Base-by-base conservation (phyloP, 2,329 filamentous ascomycete species). In the Verticillium alfalfae region DNA sequence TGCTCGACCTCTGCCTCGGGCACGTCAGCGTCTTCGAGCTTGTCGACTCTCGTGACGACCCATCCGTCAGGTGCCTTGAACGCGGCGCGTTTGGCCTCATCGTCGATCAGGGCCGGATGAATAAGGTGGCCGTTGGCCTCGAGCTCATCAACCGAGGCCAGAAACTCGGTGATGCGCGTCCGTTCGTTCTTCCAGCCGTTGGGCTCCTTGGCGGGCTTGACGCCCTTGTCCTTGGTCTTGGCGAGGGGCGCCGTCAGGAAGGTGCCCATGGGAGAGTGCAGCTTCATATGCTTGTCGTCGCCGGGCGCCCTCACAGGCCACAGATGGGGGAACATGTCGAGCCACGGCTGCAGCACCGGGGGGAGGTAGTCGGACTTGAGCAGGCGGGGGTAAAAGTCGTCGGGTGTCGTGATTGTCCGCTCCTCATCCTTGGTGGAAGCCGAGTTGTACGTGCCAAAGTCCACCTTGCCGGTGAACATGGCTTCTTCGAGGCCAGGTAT, bases 241-340 rank as follows among this genome's bases (percentile, higher is more conserved):
- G 90, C 85, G 2, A 88, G 75, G 5, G 91, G 87, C 1, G 90
- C 86, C 5, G 88, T 90, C 65, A 98, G 83, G 78, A 98, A 93
- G 1, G 92, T 88, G 65, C 91, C 86, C 38, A 98, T 78, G 2
- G 95, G 93, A 4, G 95, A 98, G 74, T 96, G 90, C 70, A 99
- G 86, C 71, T 88, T 90, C 67, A 85, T 86, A 70, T 89, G 85
- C 71, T 88, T 91, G 66, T 92, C 89, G 72, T 98, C 94, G 4
- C 93, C 95, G 2, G 92, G 91, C 0, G 92, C 90, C 71, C 87
- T 90, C 62, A 97, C 86, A 10, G 93, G 94, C 93, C 95, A 97
- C 45, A 97, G 78, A 69, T 95, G 89, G 9, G 88, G 81, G 67
- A 99, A 98, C 72, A 97, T 91, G 63, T 91, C 86, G 49, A 90